phyloP scores from a whole-genome alignment of 495 filamentous ascomycete genomes.

The Aspergillus cavernicola region DNA sequence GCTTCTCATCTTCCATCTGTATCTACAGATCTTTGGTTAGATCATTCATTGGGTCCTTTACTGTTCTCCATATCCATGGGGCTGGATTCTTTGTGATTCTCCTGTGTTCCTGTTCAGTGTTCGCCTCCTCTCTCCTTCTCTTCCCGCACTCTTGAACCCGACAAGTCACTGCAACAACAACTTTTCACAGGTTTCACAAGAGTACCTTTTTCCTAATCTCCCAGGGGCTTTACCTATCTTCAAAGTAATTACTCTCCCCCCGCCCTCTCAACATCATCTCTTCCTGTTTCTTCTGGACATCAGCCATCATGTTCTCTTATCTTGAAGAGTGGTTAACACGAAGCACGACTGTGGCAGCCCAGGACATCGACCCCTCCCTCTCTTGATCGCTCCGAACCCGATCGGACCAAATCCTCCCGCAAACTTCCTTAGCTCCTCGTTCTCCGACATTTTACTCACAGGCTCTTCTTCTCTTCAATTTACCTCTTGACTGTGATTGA shows the following conservation, averaged over 20 bases:
- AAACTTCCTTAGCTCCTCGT: conserved; percentile 43
- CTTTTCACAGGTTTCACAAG: not conserved
- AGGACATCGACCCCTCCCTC: conserved; percentile 6
- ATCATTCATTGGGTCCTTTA: not conserved
- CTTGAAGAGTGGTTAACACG: not conserved
- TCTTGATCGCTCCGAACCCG: conserved; percentile 23
- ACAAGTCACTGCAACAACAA: no score
- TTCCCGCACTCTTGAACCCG: no score
- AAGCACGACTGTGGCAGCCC: not conserved
- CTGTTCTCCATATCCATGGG: not conserved
- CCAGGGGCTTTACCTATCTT: not conserved
- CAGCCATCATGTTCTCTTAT: not conserved
- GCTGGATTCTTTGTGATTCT: conserved; percentile 4
- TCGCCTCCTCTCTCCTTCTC: conserved; percentile 1
- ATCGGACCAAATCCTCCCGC: conserved; percentile 36
- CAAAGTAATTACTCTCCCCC: conserved; percentile 1
- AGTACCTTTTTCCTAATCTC: no score
- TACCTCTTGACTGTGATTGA: conserved; percentile 10
- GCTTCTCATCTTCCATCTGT: no score
- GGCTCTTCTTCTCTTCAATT: conserved; percentile 22
- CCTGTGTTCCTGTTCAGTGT: conserved; percentile 4
- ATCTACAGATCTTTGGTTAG: not conserved
- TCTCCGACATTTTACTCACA: conserved; percentile 23
- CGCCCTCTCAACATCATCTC: not conserved
- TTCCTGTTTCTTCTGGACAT: not conserved